These are phyloP conservation scores for Paraurostyla sp. DNA, from an alignment of 73 alveolate genomes.

Conservation along the genomic window DNA sequence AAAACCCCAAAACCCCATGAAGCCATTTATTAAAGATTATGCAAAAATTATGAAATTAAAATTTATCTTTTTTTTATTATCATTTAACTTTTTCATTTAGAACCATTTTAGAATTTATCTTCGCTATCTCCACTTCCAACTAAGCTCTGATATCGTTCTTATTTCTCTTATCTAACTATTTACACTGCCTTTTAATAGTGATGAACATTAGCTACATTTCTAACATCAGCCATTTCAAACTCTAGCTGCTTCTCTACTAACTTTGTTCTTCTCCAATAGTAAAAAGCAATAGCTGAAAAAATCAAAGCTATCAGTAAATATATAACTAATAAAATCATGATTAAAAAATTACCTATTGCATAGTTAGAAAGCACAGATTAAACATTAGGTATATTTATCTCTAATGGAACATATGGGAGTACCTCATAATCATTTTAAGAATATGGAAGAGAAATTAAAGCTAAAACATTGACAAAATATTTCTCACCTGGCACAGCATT, in stretches of 20 bases:
- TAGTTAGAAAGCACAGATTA: background rate
- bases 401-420: conserved; percentile 2
- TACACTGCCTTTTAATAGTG: background rate
- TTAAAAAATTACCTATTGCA: background rate
- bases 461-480: conserved; percentile 32
- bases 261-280: conserved; percentile 11
- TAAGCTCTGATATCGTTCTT: background rate
- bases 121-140: too few species aligned
- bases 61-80: too few species aligned
- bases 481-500: conserved; percentile 14
- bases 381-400: background rate
- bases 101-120: too few species aligned
- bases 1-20: too few species aligned
- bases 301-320: background rate
- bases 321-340: background rate
- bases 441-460: background rate
- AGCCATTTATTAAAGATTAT: too few species aligned
- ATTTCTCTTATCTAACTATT: background rate
- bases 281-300: background rate
- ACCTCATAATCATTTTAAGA: background rate
- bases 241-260: background rate
- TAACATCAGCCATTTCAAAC: conserved; percentile 47
- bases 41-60: too few species aligned
- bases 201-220: conserved; percentile 19
- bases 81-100: too few species aligned